Percentiles rank a stretch among this genome's conserved stretches.
Evolutionary conservation across 1,284 basidiomycete genomes (phyloP).

Genomic region (Termitomyces sp.): DNA sequence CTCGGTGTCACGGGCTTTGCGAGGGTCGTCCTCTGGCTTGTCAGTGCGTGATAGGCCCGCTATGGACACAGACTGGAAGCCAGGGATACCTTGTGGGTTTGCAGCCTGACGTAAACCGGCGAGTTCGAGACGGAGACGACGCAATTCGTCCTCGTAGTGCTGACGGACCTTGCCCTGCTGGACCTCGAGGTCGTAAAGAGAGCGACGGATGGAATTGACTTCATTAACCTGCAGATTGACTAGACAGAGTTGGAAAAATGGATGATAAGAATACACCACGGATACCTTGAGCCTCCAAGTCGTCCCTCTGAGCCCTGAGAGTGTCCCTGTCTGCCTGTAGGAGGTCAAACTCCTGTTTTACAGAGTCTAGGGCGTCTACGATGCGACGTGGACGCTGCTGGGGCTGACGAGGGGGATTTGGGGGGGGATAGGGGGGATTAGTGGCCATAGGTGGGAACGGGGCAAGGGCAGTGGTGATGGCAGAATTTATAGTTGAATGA

Average conservation of each 20-base stretch:
- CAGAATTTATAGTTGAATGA: constrained; percentile 17
- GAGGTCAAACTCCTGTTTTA: constrained; percentile 83
- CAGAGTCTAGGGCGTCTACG: constrained; percentile 76
- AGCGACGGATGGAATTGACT: constrained; percentile 40
- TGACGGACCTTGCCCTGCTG: constrained; percentile 41
- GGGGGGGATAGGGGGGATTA: constrained; percentile 14
- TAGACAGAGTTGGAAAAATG: background rate
- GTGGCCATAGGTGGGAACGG: constrained; percentile 14
- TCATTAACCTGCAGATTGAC: constrained; percentile 40
- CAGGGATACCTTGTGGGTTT: constrained; percentile 19
- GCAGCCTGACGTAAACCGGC: constrained; percentile 15
- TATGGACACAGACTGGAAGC: constrained; percentile 14
- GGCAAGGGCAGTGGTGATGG: constrained; percentile 13
- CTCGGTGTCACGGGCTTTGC: constrained; percentile 11
- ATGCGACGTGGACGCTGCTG: constrained; percentile 33
- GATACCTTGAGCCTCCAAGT: constrained; percentile 84
- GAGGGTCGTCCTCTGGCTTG: constrained; percentile 5
- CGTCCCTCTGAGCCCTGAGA: constrained; percentile 79
- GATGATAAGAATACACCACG: too few relatives aligned
- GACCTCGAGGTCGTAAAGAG: constrained; percentile 41
- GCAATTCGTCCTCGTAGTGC: constrained; percentile 43
- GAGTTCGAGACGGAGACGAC: constrained; percentile 30
- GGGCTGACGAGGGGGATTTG: constrained; percentile 24
- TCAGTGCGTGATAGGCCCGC: constrained; percentile 8
- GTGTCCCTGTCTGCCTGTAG: constrained; percentile 66